Evolutionary conservation across 2,329 filamentous ascomycete genomes (phyloP).

Genomic region (Phaeosphaeria sp.): DNA sequence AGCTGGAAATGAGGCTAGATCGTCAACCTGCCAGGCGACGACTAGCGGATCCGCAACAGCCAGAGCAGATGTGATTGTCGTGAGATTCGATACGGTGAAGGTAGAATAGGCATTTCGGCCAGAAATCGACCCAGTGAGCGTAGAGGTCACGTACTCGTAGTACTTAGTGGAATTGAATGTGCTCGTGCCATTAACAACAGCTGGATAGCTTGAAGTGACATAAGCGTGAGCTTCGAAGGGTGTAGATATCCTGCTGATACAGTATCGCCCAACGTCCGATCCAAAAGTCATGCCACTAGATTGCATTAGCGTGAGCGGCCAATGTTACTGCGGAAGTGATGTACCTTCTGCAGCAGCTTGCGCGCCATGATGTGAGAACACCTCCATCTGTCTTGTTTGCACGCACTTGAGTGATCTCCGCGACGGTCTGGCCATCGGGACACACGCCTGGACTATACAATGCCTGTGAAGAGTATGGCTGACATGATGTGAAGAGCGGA

Average conservation of each 20-base stretch:
- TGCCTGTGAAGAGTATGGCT: conserved; percentile 1
- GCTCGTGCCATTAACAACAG: too few species aligned
- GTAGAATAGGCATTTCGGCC: too few species aligned
- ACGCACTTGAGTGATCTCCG: conserved; percentile 3
- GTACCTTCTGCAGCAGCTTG: conserved; percentile 1
- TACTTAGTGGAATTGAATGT: too few species aligned
- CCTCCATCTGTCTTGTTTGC: too few species aligned
- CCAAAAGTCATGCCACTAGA: conserved; percentile 6
- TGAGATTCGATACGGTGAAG: background rate
- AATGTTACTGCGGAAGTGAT: background rate
- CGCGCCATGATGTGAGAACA: background rate
- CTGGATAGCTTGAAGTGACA: too few species aligned
- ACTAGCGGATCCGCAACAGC: conserved; percentile 14
- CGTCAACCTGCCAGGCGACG: conserved; percentile 11
- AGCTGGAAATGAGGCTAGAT: conserved; percentile 6
- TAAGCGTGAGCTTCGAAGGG: too few species aligned
- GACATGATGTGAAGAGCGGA: conserved; percentile 8
- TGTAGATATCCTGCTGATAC: too few species aligned
- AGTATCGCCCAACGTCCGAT: too few species aligned
- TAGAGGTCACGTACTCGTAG: background rate
- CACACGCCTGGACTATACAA: conserved; percentile 19
- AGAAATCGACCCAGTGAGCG: too few species aligned
- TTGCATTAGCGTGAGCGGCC: too few species aligned
- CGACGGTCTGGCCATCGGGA: conserved; percentile 7
- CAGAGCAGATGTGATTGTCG: conserved; percentile 4